phyloP scores from a whole-genome alignment of 331 rosid species.

The Quercus lobata region DNA sequence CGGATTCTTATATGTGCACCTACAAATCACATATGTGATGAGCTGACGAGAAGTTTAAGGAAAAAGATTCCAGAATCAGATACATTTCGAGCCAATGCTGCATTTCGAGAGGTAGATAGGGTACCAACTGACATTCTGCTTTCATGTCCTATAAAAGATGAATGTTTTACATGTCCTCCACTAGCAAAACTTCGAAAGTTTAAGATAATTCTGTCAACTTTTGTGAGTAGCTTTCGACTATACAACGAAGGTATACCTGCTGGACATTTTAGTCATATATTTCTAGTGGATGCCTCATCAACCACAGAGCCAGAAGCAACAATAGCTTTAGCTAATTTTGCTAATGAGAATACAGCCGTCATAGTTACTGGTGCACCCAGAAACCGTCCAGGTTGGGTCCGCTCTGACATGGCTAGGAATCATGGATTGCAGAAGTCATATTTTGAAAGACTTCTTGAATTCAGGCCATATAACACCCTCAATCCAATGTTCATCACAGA shows the following conservation, averaged over 20 bases:
- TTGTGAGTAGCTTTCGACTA: conserved; percentile 30
- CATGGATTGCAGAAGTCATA: conserved; percentile 32
- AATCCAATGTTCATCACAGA: conserved; percentile 9
- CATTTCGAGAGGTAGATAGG: conserved; percentile 25
- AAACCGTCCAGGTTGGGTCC: conserved; percentile 22
- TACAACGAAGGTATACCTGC: conserved; percentile 30
- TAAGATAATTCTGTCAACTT: conserved; percentile 38
- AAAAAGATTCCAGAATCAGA: conserved; percentile 11
- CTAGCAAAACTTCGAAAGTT: neutral
- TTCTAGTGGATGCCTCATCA: conserved; percentile 39
- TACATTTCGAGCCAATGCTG: conserved; percentile 33
- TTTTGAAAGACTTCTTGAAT: conserved; percentile 30
- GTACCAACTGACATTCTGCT: conserved; percentile 30
- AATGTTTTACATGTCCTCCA: conserved; percentile 35
- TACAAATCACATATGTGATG: conserved; percentile 28
- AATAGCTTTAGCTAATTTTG: conserved; percentile 28
- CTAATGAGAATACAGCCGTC: conserved; percentile 17
- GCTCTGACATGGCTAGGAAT: conserved; percentile 20
- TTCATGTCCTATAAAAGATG: conserved; percentile 7
- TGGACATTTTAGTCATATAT: conserved; percentile 45
- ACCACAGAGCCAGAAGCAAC: conserved; percentile 29
- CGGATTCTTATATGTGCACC: conserved; percentile 20
- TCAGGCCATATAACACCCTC: neutral
- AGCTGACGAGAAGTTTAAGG: conserved; percentile 21
- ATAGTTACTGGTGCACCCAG: conserved; percentile 23